phyloP scores from a whole-genome alignment of 2,329 filamentous ascomycete species.

The Fusarium cicatricum region DNA sequence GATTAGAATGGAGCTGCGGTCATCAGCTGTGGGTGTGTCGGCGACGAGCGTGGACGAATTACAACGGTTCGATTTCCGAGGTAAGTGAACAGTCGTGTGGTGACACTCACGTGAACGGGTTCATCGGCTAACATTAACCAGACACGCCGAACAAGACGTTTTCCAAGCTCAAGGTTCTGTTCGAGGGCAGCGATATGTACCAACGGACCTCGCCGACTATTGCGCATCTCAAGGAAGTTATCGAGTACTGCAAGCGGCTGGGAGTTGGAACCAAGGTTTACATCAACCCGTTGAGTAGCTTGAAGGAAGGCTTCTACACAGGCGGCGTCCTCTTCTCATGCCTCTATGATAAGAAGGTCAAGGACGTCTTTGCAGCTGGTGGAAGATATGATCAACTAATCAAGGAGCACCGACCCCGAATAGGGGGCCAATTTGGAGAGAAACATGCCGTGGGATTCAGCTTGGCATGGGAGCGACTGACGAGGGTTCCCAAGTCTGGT shows the following conservation, averaged over 20 bases:
- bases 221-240: slow-evolving; percentile 80
- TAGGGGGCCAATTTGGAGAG: slow-evolving; percentile 67
- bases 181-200: slow-evolving; percentile 71
- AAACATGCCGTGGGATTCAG: slow-evolving; percentile 92
- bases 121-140: slow-evolving; percentile 41
- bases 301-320: slow-evolving; percentile 90
- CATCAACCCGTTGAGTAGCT: slow-evolving; percentile 83
- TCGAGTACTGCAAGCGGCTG: slow-evolving; percentile 79
- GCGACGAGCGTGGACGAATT: slow-evolving; percentile 92
- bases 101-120: not conserved
- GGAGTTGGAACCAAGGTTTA: slow-evolving; percentile 81
- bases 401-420: slow-evolving; percentile 79
- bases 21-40: slow-evolving; percentile 81
- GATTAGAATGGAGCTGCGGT: slow-evolving; percentile 81
- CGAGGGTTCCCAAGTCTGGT: slow-evolving; percentile 66
- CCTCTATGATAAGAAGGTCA: slow-evolving; percentile 83
- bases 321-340: slow-evolving; percentile 91
- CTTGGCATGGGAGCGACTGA: slow-evolving; percentile 84
- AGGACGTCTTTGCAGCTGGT: slow-evolving; percentile 90
- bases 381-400: slow-evolving; percentile 93
- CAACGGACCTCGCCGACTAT: slow-evolving; percentile 80
- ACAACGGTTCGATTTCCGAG: slow-evolving; percentile 88
- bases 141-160: slow-evolving; percentile 66
- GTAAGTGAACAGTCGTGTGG: slow-evolving; percentile 51
- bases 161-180: slow-evolving; percentile 64